Evolutionary conservation across 1,284 basidiomycete genomes (phyloP), one percentile per base, ranked within the genome.

Genomic region (Melampsora occidentalis): DNA sequence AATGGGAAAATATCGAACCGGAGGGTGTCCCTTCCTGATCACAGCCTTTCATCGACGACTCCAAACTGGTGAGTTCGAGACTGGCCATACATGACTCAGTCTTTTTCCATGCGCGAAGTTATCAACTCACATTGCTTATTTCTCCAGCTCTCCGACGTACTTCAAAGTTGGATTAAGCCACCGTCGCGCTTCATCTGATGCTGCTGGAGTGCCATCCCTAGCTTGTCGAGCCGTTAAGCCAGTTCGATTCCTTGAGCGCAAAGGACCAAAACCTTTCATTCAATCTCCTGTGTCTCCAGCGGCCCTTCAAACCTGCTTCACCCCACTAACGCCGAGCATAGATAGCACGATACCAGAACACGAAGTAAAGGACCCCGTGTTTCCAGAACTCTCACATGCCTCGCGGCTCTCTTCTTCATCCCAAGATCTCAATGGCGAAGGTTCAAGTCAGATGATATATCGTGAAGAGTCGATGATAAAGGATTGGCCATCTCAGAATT

Each of bases 151-250:
- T 28, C 53, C 18, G 14, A 25, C 22, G 53, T 59, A 20, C n/a
- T 25, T 25, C 53, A 22, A 59, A 59, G 53, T 12, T 28, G 53
- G 12, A 46, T 46, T 16, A 3, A 46, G 42, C 42, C 42, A 46
- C 42, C 42, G 42, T 14, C 42, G 42, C 42, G 28, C 53, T 22
- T 22, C 20, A 59, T 25, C 53, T 59, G 53, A 59, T 59, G 53
- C 53, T 22, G 53, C 53, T n/a, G 53, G n/a, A 22, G 12, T 14
- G 9, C 5, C 18, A 59, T 59, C n/a, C 28, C 28, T 28, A 10
- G 18, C 53, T n/a, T 59, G 53, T 28, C 53, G 53, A 59, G 53
- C 28, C 53, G 28, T 59, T 59, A 20, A 22, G 53, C 53, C 53
- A 22, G 9, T n/a, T 25, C 53, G 10, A 22, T 59, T 22, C 22